A percentile compares a stretch with the other conserved stretches of the same genome.
phyloP scores from a whole-genome alignment of 1,284 basidiomycete genomes.

The Schizopora paradoxa region DNA sequence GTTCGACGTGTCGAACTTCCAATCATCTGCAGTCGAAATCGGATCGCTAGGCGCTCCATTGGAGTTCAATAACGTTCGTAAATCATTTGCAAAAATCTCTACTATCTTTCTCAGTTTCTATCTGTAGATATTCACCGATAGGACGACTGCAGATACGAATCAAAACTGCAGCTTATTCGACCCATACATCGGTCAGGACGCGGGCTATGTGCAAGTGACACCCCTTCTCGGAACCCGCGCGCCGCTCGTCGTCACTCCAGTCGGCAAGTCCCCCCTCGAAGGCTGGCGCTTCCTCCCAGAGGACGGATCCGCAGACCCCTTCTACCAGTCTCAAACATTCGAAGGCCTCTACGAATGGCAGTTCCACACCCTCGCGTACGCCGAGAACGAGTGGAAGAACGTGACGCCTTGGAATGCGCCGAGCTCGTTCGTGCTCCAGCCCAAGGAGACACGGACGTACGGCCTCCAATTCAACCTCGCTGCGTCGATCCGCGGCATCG shows the following conservation, averaged over 20 bases:
- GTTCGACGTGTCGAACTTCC: slow-evolving; percentile 48
- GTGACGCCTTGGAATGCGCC: slow-evolving; percentile 54
- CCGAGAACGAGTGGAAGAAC: slow-evolving; percentile 48
- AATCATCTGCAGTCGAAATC: slow-evolving; percentile 45
- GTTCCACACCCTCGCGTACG: slow-evolving; percentile 54
- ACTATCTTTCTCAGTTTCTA: background rate
- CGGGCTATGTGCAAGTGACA: slow-evolving; percentile 47
- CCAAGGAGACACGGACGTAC: slow-evolving; percentile 47
- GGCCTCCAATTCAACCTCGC: slow-evolving; percentile 49
- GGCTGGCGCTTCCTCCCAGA: slow-evolving; percentile 56
- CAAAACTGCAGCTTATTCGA: slow-evolving; percentile 50
- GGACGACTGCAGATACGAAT: slow-evolving; percentile 48
- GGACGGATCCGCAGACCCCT: slow-evolving; percentile 38
- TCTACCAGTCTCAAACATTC: slow-evolving; percentile 57
- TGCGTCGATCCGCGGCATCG: slow-evolving; percentile 46
- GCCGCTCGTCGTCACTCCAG: slow-evolving; percentile 46
- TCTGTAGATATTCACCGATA: slow-evolving; percentile 48
- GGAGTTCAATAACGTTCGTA: slow-evolving; percentile 51
- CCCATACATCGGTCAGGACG: slow-evolving; percentile 54
- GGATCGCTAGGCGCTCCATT: slow-evolving; percentile 49
- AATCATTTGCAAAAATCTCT: background rate
- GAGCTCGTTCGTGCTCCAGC: slow-evolving; percentile 43
- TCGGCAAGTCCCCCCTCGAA: slow-evolving; percentile 46
- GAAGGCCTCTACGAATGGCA: slow-evolving; percentile 58
- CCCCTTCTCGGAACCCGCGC: slow-evolving; percentile 51